Conservation (phyloP, 495 filamentous ascomycete genomes). For the Aspergillus diversus region DNA sequence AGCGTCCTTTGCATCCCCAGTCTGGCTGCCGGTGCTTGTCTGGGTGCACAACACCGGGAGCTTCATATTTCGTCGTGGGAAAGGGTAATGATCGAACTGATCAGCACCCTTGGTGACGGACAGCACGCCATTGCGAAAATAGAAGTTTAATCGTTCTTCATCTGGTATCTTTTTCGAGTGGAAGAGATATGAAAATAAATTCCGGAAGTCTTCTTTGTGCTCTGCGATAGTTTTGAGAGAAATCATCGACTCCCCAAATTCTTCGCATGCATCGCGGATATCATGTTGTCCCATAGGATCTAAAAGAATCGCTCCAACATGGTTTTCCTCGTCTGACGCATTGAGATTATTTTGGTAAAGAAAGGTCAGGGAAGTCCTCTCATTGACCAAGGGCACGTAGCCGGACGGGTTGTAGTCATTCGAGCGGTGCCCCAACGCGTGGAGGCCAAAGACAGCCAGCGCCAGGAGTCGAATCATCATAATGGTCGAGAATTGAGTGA, state of each 20-base stretch:
- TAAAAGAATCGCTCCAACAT: slow-evolving; percentile 47
- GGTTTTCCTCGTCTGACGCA: slow-evolving; percentile 47
- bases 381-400: slow-evolving; percentile 29
- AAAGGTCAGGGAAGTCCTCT: slow-evolving; percentile 43
- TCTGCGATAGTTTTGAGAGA: slow-evolving; percentile 35
- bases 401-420: neutral
- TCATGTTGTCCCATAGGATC: slow-evolving; percentile 35
- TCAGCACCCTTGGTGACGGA: slow-evolving; percentile 19
- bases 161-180: slow-evolving; percentile 23
- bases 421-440: neutral
- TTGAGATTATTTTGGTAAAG: slow-evolving; percentile 55
- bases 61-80: slow-evolving; percentile 21
- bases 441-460: neutral
- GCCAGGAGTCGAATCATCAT: slow-evolving; percentile 29
- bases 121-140: slow-evolving; percentile 39
- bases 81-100: slow-evolving; percentile 23
- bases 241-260: slow-evolving; percentile 46
- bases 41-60: slow-evolving; percentile 51
- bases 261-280: slow-evolving; percentile 40
- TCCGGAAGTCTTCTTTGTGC: slow-evolving; percentile 39
- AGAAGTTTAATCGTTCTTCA: slow-evolving; percentile 15
- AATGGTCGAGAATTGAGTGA: neutral
- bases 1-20: slow-evolving; percentile 21
- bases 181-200: slow-evolving; percentile 42
- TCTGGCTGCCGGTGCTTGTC: slow-evolving; percentile 27